Evolutionary conservation across 306 rosid genomes (phyloP).

Genomic region (Inga leiocalycina): DNA sequence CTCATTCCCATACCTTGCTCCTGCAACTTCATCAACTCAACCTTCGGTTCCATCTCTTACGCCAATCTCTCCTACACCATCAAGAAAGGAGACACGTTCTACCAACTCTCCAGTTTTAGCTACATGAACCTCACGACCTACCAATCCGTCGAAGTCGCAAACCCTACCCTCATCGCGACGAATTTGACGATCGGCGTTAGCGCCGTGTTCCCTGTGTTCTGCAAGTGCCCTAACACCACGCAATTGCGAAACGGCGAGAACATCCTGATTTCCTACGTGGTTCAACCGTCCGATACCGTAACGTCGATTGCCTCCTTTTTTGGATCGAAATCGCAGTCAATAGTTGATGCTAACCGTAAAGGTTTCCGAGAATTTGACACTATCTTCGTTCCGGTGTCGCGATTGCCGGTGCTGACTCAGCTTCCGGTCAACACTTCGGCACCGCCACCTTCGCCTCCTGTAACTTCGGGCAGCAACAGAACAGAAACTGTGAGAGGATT

Average conservation of each 20-base stretch:
- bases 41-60: constrained; percentile 58
- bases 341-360: constrained; percentile 45
- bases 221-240: constrained; percentile 68
- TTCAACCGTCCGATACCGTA: constrained; percentile 67
- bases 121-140: constrained; percentile 73
- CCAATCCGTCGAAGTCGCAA: constrained; percentile 63
- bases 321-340: constrained; percentile 36
- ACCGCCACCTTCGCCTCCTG: constrained; percentile 34
- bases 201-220: constrained; percentile 69
- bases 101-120: constrained; percentile 42
- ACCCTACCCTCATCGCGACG: constrained; percentile 57
- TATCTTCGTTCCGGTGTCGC: constrained; percentile 64
- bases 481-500: constrained; percentile 61
- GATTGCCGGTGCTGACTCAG: constrained; percentile 65
- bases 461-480: constrained; percentile 29
- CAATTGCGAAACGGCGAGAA: constrained; percentile 29
- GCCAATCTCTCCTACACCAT: constrained; percentile 70
- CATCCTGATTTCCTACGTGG: constrained; percentile 67
- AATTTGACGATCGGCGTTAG: constrained; percentile 51
- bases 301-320: constrained; percentile 60
- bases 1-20: constrained; percentile 73
- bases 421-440: constrained; percentile 35
- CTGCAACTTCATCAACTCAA: constrained; percentile 56
- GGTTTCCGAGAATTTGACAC: constrained; percentile 46
- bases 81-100: constrained; percentile 55